phyloP scores from a whole-genome alignment of 1,284 basidiomycete genomes.

The Fomitopsis betulina region DNA sequence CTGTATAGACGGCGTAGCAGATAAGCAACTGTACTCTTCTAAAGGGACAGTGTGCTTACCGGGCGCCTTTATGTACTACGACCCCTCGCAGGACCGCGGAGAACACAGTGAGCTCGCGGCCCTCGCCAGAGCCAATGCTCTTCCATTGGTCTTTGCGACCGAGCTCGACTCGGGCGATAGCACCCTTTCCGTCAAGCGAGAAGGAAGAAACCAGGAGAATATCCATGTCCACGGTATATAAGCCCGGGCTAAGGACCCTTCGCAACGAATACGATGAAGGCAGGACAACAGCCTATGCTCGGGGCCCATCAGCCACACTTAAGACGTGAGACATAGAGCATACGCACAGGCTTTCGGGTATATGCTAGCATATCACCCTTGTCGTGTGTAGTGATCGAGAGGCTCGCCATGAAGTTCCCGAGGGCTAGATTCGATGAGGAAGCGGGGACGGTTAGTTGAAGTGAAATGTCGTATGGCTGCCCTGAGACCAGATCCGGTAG shows the following conservation, averaged over 20 bases:
- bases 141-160: conserved; percentile 70
- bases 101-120: conserved; percentile 63
- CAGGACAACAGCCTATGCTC: conserved; percentile 53
- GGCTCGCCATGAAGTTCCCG: conserved; percentile 75
- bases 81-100: conserved; percentile 55
- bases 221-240: conserved; percentile 40
- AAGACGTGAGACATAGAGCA: neutral
- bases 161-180: conserved; percentile 55
- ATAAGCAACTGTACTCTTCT: neutral
- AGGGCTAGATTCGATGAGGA: conserved; percentile 64
- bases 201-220: conserved; percentile 54
- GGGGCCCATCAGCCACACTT: neutral
- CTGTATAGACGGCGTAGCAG: conserved; percentile 32
- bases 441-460: conserved; percentile 62
- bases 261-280: conserved; percentile 33
- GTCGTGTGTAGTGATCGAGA: conserved; percentile 49
- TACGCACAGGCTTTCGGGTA: conserved; percentile 60
- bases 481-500: conserved; percentile 47
- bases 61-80: conserved; percentile 59
- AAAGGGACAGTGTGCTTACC: conserved; percentile 37
- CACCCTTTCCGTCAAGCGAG: conserved; percentile 38
- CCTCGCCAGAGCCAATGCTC: conserved; percentile 58
- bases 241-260: conserved; percentile 35
- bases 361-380: conserved; percentile 54
- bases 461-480: conserved; percentile 68